Evolutionary conservation across 495 filamentous ascomycete species (phyloP).

Genomic region (Tuber magnatum): DNA sequence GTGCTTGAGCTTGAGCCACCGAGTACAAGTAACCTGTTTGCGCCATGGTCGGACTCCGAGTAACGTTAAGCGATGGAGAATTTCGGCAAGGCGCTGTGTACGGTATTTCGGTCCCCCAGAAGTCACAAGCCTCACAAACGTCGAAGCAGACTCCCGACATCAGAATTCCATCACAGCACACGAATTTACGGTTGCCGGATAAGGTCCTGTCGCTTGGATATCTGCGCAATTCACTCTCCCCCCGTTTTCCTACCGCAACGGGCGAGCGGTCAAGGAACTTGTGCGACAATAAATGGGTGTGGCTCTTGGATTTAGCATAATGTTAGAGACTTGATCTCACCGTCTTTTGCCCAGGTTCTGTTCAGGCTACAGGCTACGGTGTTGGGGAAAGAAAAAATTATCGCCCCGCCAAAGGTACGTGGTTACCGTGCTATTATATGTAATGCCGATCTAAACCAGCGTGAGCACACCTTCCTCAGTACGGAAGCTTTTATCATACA

Average conservation of each 20-base stretch:
- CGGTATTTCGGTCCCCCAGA: not conserved
- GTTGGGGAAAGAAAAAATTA: not conserved
- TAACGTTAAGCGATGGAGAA: slow-evolving; percentile 4
- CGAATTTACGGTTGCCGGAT: not conserved
- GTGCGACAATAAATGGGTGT: not conserved
- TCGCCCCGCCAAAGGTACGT: not conserved
- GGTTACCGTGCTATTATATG: not conserved
- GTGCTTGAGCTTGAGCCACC: slow-evolving; percentile 4
- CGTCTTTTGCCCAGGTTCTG: no score
- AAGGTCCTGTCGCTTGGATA: not conserved
- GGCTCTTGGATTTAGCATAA: not conserved
- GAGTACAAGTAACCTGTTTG: slow-evolving; percentile 22
- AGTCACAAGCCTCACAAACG: not conserved
- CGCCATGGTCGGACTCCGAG: slow-evolving; percentile 16
- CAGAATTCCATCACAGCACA: not conserved
- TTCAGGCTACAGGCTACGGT: not conserved
- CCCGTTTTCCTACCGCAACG: not conserved
- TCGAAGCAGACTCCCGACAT: slow-evolving; percentile 1
- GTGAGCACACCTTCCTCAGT: not conserved
- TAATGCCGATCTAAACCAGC: not conserved
- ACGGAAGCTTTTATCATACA: not conserved
- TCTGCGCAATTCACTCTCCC: not conserved
- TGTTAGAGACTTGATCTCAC: not conserved
- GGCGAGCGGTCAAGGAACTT: not conserved
- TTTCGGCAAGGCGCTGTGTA: not conserved